phyloP scores from a whole-genome alignment of 352 stramenopile genomes.

The Albugo candida region DNA sequence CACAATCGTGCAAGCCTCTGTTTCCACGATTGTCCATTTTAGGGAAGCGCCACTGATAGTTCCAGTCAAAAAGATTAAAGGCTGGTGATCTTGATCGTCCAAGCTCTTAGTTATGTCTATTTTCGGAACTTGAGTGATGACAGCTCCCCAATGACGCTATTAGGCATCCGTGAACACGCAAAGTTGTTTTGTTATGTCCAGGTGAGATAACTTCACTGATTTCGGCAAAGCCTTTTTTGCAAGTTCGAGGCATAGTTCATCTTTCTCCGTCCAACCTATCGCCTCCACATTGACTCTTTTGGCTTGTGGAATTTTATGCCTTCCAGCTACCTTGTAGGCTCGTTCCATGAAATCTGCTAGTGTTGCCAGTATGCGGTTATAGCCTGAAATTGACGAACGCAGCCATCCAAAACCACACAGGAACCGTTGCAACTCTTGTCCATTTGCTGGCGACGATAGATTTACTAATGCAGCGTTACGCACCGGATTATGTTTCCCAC shows the following conservation, averaged over 20 bases:
- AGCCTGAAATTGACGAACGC: conserved; percentile 3
- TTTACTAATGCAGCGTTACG: conserved; percentile 3
- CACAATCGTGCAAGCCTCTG: conserved; percentile 11
- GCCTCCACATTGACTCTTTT: no score
- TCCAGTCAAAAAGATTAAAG: conserved; percentile 9
- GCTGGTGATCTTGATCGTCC: neutral
- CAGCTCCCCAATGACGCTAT: conserved; percentile 1
- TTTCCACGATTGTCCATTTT: conserved; percentile 11
- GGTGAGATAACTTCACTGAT: conserved; percentile 9
- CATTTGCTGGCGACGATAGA: neutral
- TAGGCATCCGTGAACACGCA: conserved; percentile 2
- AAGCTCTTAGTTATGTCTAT: neutral
- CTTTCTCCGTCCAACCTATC: no score
- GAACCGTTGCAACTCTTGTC: conserved; percentile 5
- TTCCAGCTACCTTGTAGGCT: no score
- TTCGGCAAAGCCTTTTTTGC: neutral
- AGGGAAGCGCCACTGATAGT: conserved; percentile 1
- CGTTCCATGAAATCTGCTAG: no score
- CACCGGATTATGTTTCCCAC: conserved; percentile 4
- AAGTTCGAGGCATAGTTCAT: no score
- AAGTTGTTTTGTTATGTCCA: neutral
- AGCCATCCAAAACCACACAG: conserved; percentile 6
- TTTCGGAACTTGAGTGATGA: conserved; percentile 1
- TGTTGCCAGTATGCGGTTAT: neutral
- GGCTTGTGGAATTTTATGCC: no score